Evolutionary conservation across 352 stramenopile genomes (phyloP), one percentile per base, ranked within the genome.

Genomic region (Globisporangium okanoganense): DNA sequence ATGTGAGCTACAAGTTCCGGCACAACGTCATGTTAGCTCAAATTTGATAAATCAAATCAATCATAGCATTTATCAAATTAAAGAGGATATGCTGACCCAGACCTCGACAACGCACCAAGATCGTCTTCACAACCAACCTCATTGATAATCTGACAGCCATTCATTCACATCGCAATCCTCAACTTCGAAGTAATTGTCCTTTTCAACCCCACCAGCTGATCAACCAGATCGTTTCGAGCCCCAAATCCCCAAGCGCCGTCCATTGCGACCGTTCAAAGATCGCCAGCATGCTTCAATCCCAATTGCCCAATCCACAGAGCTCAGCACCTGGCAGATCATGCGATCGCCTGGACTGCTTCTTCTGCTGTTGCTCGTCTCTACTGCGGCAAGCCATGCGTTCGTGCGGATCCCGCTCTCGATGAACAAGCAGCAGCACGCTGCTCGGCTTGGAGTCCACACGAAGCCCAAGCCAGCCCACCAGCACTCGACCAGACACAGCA

Each of bases 331-430:
- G 36, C 29, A n/a, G 36, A 35, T 5, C 22, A 52, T 52, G 45
- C 13, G 14, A 18, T 41, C 24, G 48, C 18, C 27, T 33, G 8
- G 16, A 3, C 25, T 41, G 4, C 18, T 43, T 25, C 18, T 38
- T 1, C 5, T 49, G 7, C 18, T 58, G 14, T 14, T 64, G 20
- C 25, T 44, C 3, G 1, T n/a, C 22, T 43, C 14, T 18, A 31
- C 35, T 45, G 7, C 8, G 2, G 29, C 6, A 16, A 24, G 16
- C 0, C 40, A 55, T 18, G 58, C 50, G 29, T 58, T 64, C 38
- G 49, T 58, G 49, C 49, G 58, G 7, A 58, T 64, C 49, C 58
- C 48, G 25, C 49, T 64, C 27, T 20, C n/a, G 7, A 62, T 45
- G 56, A 45, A 29, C 22, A 47, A 31, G 22, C 56, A 45, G 0